phyloP scores from a whole-genome alignment of 805 yeast species.

The Metschnikowia lunata region DNA sequence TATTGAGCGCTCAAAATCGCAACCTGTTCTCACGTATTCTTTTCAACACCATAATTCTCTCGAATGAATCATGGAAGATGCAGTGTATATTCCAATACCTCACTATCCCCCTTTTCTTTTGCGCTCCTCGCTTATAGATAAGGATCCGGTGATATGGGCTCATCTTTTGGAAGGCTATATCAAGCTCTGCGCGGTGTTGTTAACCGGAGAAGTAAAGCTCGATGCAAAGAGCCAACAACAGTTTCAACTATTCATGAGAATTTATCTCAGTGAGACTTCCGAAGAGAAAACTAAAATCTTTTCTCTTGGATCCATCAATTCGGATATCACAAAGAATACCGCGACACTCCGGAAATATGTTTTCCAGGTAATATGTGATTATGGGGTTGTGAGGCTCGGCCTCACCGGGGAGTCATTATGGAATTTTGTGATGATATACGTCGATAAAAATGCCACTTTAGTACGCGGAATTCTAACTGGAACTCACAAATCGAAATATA shows the following conservation, averaged over 20 bases:
- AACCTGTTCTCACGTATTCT: too few relatives aligned
- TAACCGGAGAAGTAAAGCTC: slow-evolving; percentile 37
- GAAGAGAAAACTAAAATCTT: slow-evolving; percentile 58
- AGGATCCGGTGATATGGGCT: slow-evolving; percentile 81
- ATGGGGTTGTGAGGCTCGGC: slow-evolving; percentile 54
- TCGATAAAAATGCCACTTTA: slow-evolving; percentile 34
- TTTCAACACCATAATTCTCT: too few relatives aligned
- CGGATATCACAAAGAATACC: slow-evolving; percentile 57
- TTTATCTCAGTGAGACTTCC: slow-evolving; percentile 56
- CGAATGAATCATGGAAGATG: slow-evolving; percentile 4
- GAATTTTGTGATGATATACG: slow-evolving; percentile 58
- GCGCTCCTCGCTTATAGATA: slow-evolving; percentile 72
- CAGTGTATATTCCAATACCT: slow-evolving; percentile 51
- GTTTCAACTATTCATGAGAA: slow-evolving; percentile 50
- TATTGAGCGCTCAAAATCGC: too few relatives aligned
- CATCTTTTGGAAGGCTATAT: slow-evolving; percentile 66
- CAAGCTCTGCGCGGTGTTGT: slow-evolving; percentile 44
- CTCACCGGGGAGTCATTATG: slow-evolving; percentile 59
- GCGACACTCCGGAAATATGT: slow-evolving; percentile 45
- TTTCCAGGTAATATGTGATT: slow-evolving; percentile 45
- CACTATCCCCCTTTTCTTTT: slow-evolving; percentile 71
- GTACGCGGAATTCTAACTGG: slow-evolving; percentile 58
- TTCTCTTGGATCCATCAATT: slow-evolving; percentile 68
- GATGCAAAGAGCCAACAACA: slow-evolving; percentile 56
- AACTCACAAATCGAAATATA: slow-evolving; percentile 42